These are phyloP conservation scores for Pyrrhoderma noxium DNA, from an alignment of 1,284 basidiomycete genomes.

Conservation along the genomic window DNA sequence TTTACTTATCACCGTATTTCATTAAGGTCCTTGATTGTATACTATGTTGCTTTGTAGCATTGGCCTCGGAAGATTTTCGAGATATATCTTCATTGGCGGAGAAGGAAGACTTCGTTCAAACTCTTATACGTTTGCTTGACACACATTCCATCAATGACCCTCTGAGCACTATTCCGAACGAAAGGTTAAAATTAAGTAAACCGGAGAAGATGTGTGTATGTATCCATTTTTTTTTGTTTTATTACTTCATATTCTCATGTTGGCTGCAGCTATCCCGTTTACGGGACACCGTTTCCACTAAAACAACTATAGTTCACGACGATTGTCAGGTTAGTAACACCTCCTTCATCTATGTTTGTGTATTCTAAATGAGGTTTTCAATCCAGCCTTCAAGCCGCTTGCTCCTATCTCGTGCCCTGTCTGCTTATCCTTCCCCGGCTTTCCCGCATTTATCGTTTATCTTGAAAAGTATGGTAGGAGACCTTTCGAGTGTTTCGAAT, in stretches of 20 bases:
- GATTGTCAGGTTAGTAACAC: constrained; percentile 12
- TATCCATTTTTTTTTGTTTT: constrained; percentile 6
- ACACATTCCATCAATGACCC: constrained; percentile 13
- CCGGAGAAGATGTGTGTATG: constrained; percentile 42
- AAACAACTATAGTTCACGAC: constrained; percentile 2
- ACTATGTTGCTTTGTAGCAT: constrained; percentile 2
- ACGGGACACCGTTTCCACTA: constrained; percentile 3
- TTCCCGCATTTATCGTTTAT: constrained; percentile 31
- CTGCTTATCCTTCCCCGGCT: constrained; percentile 32
- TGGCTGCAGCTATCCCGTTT: constrained; percentile 7
- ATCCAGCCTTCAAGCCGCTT: constrained; percentile 47
- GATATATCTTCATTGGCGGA: constrained; percentile 10
- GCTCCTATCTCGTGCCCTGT: constrained; percentile 42
- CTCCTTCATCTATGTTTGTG: neutral
- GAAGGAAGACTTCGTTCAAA: constrained; percentile 13
- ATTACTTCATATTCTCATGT: neutral
- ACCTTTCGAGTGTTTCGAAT: constrained; percentile 33
- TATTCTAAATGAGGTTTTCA: constrained; percentile 17
- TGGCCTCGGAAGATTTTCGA: constrained; percentile 14
- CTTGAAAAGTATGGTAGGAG: constrained; percentile 32
- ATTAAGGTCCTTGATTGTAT: constrained; percentile 7
- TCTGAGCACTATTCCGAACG: neutral
- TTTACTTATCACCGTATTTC: neutral
- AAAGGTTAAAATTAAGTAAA: constrained; percentile 37
- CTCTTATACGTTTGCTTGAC: constrained; percentile 5